Evolutionary conservation across 164 flowering plant species (phyloP), one percentile per base, ranked within the genome.

Genomic region (Paratinospora sagittata): DNA sequence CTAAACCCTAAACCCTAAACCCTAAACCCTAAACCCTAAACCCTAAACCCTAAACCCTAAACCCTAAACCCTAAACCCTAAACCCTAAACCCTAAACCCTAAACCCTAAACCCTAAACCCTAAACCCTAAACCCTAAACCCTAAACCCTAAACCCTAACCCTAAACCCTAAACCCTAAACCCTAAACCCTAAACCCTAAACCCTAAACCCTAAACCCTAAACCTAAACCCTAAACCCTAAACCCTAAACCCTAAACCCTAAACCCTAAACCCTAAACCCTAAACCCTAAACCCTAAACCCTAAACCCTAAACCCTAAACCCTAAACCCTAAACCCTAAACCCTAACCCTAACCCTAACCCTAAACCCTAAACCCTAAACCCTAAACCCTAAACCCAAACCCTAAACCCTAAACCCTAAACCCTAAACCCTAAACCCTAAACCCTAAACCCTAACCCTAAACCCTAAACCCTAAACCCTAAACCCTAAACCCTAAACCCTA

Each of bases 221-320:
- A n/a, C 73, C 73, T 71, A 71, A 71, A 62, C 73, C 73, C 73
- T 71, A 71, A 71, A 71, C 67, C 73, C 73, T 71, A 71, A 71
- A 62, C 73, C 73, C 73, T 71, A 71, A 71, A 71, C 67, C 73
- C 73, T 62, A 71, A 71, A 71, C 67, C 73, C 73, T 39, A 61
- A 71, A 37, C 67, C 73, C 67, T 41, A 61, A 71, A 71, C 55
- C 73, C 67, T 71, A 71, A 71, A 71, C 73, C 73, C 73, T 62
- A 71, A 71, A 62, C 73, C 67, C 57, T 21, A 71, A 71, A 23
- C 73, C 73, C 36, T 21, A 71, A 71, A 19, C 73, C 73, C 57
- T 36, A 71, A 71, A 36, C 67, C 73, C 37, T 24, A 62, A 71
- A 39, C 73, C 37, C n/a, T 24, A 62, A 71, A 39, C 73, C 73